Base-by-base conservation (phyloP, 345 rosid species). In the Aquilaria yunnanensis region DNA sequence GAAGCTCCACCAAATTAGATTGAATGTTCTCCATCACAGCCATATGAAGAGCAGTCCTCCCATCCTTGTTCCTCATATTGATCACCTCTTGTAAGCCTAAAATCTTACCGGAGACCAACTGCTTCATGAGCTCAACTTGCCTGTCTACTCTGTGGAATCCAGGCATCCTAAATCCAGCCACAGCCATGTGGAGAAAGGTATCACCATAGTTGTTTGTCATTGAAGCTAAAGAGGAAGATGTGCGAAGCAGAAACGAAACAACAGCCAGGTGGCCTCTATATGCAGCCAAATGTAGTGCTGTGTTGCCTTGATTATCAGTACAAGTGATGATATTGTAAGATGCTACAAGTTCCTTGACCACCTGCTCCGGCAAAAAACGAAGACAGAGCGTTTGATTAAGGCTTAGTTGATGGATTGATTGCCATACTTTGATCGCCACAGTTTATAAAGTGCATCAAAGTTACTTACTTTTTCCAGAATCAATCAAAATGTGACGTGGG, bases 101-200 rank as follows among this genome's bases (percentile, higher is more conserved):
- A 46, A 67, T 63, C 54, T 76, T 63, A 32, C 86, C 76, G 16
- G 70, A 30, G 47, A 80, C 67, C 67, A 86, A 54, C 69, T 80
- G 76, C 65, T 80, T 85, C 75, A 86, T 58, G 55, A 88, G 90
- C 83, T 88, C 86, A 58, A 86, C 74, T 72, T 88, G 99, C 58
- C 62, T 57, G 59, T 90, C 97, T 32, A 85, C 71, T 72, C 97
- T 77, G 43, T 72, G 86, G 64, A 94, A 94, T 13, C 99, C 95
- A 2, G 89, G 73, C 5, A 83, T 79, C 48, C 82, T 75, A 59
- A 90, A 90, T 54, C 88, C 91, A 7, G 93, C 80, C 46, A 94
- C 92, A n/a, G 82, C 95, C 78, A 81, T 74, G 66, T 94, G 99
- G 64, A 94, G 88, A 68, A 83, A 90, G 52, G 95, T 88, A 74